phyloP scores from a whole-genome alignment of 2,329 filamentous ascomycete species.

The Cladophialophora yegresii region DNA sequence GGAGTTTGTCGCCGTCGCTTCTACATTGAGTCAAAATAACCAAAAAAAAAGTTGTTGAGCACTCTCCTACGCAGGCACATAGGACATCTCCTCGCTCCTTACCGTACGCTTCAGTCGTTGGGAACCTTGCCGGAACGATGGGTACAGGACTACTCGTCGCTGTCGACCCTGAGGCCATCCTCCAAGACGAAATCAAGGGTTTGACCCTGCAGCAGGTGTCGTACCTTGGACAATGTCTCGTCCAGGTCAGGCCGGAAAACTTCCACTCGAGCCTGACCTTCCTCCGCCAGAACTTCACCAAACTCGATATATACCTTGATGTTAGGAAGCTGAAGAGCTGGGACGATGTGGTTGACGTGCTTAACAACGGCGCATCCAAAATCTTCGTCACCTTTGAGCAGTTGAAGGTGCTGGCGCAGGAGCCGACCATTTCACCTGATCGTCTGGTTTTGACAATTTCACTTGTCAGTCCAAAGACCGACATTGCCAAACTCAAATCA shows the following conservation, averaged over 20 bases:
- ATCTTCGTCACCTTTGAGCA: slow-evolving; percentile 77
- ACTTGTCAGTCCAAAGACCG: slow-evolving; percentile 41
- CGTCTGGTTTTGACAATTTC: slow-evolving; percentile 59
- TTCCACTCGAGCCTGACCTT: slow-evolving; percentile 54
- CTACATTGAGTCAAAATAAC: slow-evolving; percentile 3
- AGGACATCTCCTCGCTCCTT: background rate
- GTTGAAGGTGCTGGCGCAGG: slow-evolving; percentile 57
- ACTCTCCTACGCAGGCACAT: background rate
- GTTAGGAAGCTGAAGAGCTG: slow-evolving; percentile 67
- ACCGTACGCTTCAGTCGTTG: background rate
- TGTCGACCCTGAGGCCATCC: slow-evolving; percentile 30
- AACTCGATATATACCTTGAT: slow-evolving; percentile 70
- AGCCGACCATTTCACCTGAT: slow-evolving; percentile 55
- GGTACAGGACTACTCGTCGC: slow-evolving; percentile 31
- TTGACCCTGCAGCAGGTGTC: slow-evolving; percentile 58
- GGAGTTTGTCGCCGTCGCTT: background rate
- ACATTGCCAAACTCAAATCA: slow-evolving; percentile 44
- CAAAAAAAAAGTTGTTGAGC: slow-evolving; percentile 12
- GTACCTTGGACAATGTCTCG: slow-evolving; percentile 61
- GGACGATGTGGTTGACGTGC: slow-evolving; percentile 74
- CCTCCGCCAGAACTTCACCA: slow-evolving; percentile 58
- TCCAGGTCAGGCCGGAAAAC: slow-evolving; percentile 53
- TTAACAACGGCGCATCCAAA: slow-evolving; percentile 81
- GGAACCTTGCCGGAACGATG: slow-evolving; percentile 15
- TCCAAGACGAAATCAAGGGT: slow-evolving; percentile 45